Evolutionary conservation across 768 basidiomycete genomes (phyloP).

Genomic region (Paxillus rubicundulus): DNA sequence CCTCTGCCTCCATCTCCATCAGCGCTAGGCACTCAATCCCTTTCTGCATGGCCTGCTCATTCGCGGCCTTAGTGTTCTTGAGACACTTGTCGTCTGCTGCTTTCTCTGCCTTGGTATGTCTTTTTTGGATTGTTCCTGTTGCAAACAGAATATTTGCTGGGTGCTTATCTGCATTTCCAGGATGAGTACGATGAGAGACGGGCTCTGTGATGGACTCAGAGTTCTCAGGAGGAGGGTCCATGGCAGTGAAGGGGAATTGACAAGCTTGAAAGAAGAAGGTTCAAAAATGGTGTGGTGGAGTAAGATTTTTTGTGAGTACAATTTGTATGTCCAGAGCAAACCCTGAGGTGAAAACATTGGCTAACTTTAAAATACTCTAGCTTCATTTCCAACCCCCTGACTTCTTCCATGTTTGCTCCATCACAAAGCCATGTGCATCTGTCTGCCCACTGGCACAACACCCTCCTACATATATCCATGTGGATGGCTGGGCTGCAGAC

Average conservation of each 20-base stretch:
- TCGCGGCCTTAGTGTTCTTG: neutral
- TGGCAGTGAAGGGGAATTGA: too few species aligned
- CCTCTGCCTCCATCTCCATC: constrained; percentile 1
- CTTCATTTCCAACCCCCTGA: neutral
- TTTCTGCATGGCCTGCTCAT: neutral
- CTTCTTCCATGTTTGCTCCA: neutral
- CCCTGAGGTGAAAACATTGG: too few species aligned
- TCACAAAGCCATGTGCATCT: neutral
- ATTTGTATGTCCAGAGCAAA: too few species aligned
- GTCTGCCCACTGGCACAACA: neutral
- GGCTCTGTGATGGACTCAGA: neutral
- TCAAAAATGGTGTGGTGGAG: too few species aligned
- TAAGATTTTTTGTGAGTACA: too few species aligned
- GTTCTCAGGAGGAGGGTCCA: too few species aligned
- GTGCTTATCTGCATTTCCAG: constrained; percentile 1
- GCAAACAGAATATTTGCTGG: constrained; percentile 6
- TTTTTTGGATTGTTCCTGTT: neutral
- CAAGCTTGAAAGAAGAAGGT: too few species aligned
- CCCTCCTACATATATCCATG: constrained; percentile 1
- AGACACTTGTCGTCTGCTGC: constrained; percentile 5
- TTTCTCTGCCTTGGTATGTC: constrained; percentile 7
- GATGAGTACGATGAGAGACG: neutral
- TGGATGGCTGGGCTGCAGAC: neutral
- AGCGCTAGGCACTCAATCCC: neutral
- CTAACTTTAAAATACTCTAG: neutral